A percentile compares a stretch with the other conserved stretches of the same genome.
Evolutionary conservation across 2,329 filamentous ascomycete genomes (phyloP).

Genomic region (Claviceps paspali): DNA sequence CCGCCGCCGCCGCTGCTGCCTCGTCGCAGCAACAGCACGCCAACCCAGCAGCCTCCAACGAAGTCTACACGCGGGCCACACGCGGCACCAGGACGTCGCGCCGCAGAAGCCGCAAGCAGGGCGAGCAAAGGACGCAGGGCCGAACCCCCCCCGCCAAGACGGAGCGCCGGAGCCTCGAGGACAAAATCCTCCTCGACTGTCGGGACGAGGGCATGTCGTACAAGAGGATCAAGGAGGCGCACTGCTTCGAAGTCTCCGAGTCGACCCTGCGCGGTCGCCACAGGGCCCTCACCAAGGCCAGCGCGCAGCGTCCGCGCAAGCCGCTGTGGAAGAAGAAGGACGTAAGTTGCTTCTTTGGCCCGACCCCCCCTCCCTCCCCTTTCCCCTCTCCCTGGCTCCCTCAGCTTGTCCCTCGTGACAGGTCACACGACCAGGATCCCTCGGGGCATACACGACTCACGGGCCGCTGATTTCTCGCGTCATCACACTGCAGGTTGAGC

Average conservation of each 20-base stretch:
- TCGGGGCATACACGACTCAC: too few species aligned
- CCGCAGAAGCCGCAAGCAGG: too few species aligned
- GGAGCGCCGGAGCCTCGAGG: conserved; percentile 7
- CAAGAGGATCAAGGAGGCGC: conserved; percentile 41
- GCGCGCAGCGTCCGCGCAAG: conserved; percentile 45
- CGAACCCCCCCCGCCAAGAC: not conserved
- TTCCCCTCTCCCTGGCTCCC: not conserved
- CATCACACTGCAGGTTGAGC: conserved; percentile 20
- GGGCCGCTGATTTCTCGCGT: too few species aligned
- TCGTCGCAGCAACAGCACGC: too few species aligned
- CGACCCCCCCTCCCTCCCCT: conserved; percentile 7
- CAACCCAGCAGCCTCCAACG: too few species aligned
- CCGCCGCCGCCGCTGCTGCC: too few species aligned
- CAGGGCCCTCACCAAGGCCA: conserved; percentile 48
- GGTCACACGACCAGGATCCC: too few species aligned
- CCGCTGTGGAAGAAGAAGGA: conserved; percentile 49
- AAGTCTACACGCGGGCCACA: too few species aligned
- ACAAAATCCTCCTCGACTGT: conserved; percentile 36
- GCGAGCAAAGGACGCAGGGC: not conserved
- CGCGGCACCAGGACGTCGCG: too few species aligned
- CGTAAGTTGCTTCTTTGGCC: conserved; percentile 30
- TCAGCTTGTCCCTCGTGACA: too few species aligned
- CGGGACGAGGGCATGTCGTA: conserved; percentile 46
- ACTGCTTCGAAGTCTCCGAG: conserved; percentile 48
- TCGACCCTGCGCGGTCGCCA: conserved; percentile 57